Conservation (phyloP, 202 grass and related monocot species). For the Alloteropsis angusta region DNA sequence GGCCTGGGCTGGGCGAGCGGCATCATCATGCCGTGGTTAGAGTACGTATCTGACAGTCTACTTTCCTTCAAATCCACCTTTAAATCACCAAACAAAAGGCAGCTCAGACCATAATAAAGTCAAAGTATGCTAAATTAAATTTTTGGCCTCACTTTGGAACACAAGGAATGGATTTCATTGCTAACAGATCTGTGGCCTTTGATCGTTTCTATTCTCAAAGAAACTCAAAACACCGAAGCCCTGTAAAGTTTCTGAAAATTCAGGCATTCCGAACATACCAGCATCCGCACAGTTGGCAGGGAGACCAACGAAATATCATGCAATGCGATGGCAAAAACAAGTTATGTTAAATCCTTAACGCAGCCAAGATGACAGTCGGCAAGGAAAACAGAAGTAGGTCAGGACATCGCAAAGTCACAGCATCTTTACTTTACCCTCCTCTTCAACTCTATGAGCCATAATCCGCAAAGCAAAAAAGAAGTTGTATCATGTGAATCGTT, state of each 20-base stretch:
- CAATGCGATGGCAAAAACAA: not conserved
- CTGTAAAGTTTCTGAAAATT: no score
- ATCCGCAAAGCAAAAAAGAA: not conserved
- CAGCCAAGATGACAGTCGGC: not conserved
- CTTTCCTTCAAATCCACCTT: no score
- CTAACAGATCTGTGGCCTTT: not conserved
- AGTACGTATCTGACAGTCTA: no score
- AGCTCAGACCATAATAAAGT: not conserved
- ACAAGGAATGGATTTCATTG: not conserved
- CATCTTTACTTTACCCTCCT: not conserved
- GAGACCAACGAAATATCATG: not conserved
- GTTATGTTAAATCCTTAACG: no score
- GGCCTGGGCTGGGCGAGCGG: no score
- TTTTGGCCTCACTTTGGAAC: not conserved
- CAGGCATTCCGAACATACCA: no score
- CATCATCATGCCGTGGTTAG: no score
- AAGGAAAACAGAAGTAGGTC: not conserved
- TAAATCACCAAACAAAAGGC: not conserved
- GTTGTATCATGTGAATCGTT: slow-evolving; percentile 13
- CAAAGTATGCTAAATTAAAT: no score
- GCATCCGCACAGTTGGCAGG: not conserved
- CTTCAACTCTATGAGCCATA: not conserved
- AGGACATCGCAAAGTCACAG: not conserved
- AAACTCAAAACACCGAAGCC: no score
- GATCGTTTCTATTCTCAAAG: not conserved